phyloP scores from a whole-genome alignment of 768 basidiomycete genomes.

The Amanita pallidorosea region DNA sequence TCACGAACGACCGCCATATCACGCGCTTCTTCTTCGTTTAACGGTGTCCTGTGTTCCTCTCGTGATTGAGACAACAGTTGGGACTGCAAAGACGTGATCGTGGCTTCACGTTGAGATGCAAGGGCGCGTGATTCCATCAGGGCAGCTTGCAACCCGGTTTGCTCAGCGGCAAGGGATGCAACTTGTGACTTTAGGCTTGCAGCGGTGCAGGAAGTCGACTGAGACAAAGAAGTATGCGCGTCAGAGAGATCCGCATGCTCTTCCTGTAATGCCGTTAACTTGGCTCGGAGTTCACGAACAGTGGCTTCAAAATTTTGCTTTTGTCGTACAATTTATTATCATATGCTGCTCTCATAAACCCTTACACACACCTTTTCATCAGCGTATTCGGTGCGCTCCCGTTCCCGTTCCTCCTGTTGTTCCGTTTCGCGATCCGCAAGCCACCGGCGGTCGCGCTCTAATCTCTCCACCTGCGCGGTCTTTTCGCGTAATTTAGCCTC shows the following conservation, averaged over 20 bases:
- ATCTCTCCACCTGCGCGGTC: slow-evolving; percentile 47
- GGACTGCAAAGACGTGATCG: slow-evolving; percentile 15
- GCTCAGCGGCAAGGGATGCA: slow-evolving; percentile 29
- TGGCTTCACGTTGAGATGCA: background rate
- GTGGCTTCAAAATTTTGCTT: slow-evolving; percentile 43
- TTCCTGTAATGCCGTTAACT: slow-evolving; percentile 40
- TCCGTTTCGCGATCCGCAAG: slow-evolving; percentile 59
- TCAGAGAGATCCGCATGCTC: slow-evolving; percentile 55
- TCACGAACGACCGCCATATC: slow-evolving; percentile 55
- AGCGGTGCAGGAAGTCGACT: slow-evolving; percentile 36
- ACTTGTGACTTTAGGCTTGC: slow-evolving; percentile 42
- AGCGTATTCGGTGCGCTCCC: slow-evolving; percentile 34
- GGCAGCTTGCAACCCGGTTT: slow-evolving; percentile 28
- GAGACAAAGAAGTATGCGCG: slow-evolving; percentile 34
- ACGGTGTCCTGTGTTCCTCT: slow-evolving; percentile 33
- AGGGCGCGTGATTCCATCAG: slow-evolving; percentile 16
- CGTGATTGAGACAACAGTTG: slow-evolving; percentile 33
- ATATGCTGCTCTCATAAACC: background rate
- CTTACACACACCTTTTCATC: slow-evolving; percentile 46
- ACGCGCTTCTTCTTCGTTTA: slow-evolving; percentile 30
- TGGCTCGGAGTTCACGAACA: slow-evolving; percentile 37
- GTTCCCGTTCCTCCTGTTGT: slow-evolving; percentile 58
- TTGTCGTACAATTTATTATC: background rate
- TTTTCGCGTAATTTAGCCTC: slow-evolving; percentile 61
- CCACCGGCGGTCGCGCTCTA: slow-evolving; percentile 63